phyloP scores from a whole-genome alignment of 192 early-diverging fungal genomes.

The Helicostylum pulchrum region DNA sequence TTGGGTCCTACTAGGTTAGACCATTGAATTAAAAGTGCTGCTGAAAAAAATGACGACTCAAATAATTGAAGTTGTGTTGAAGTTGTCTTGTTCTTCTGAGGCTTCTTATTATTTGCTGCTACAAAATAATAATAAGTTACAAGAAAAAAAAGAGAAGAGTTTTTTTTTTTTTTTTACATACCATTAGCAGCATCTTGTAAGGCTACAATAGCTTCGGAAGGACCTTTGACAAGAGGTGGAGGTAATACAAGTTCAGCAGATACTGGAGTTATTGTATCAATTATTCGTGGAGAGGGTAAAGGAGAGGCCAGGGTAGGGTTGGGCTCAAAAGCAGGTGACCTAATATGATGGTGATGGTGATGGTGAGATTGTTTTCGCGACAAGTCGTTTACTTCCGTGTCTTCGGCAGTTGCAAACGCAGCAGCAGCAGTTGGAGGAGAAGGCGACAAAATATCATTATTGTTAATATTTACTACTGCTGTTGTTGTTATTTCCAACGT shows the following conservation, averaged over 20 bases:
- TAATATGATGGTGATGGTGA: conserved; percentile 25
- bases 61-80: conserved; percentile 27
- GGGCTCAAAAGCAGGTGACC: conserved; percentile 3
- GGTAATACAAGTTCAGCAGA: conserved; percentile 12
- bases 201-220: conserved; percentile 36
- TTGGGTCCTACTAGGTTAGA: conserved; percentile 53
- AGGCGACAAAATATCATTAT: neutral
- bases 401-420: neutral
- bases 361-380: conserved; percentile 15
- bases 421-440: neutral
- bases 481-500: conserved; percentile 38
- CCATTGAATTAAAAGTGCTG: conserved; percentile 51
- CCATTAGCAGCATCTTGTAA: conserved; percentile 34
- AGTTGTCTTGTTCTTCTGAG: neutral
- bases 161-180: conserved; percentile 1
- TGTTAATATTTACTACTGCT: conserved; percentile 20
- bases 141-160: no score
- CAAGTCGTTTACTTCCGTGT: neutral
- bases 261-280: neutral
- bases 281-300: neutral
- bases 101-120: conserved; percentile 11
- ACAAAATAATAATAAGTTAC: neutral
- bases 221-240: conserved; percentile 18
- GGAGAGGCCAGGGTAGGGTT: conserved; percentile 3
- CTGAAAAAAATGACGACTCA: conserved; percentile 50